Base-by-base conservation (phyloP, 1,284 basidiomycete species). In the Fomitiporia mediterranea region DNA sequence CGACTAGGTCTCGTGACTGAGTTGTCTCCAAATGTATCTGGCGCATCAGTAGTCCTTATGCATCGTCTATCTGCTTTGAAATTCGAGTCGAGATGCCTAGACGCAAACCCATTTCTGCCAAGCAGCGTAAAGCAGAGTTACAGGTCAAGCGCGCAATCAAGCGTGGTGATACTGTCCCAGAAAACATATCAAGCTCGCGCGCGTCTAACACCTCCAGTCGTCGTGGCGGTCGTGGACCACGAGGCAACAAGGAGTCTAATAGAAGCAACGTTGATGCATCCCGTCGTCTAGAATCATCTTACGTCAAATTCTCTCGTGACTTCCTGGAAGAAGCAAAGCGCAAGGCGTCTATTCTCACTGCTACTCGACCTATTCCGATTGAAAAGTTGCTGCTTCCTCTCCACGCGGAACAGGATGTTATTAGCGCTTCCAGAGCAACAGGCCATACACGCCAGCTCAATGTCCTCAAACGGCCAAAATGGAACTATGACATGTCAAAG, bases 401-500 rank as follows among this genome's bases (percentile, higher is more conserved):
- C 34, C 40, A 60, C 63, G 63, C 61, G 64, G 68, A 49, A 64
- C 67, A 19, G 13, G 35, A 28, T 3, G 28, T 7, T 27, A 17
- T 47, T 21, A 43, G 46, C 11, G 53, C 21, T 55, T 32, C 69
- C 21, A 23, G 19, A 5, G 43, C 19, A 4, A 11, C 21, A 71
- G 32, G 70, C 67, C 46, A 67, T 51, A 44, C 53, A 27, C 39
- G 34, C 52, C 42, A 50, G 62, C 60, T 60, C 55, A 40, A 62
- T 38, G 25, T 48, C 53, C 55, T 44, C 63, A 73, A 68, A 74
- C 74, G 39, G 89, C 93, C 93, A 2, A 91, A 88, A 68, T 95
- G 92, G 87, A 76, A 79, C 17, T 88, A 82, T 66, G 84, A 89
- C 21, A 89, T 89, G 84, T 77, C 82, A 42, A 94, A 94, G 73